Evolutionary conservation across 1,284 basidiomycete genomes (phyloP), one percentile per base, ranked within the genome.

Genomic region (Sanghuangporus weigelae): DNA sequence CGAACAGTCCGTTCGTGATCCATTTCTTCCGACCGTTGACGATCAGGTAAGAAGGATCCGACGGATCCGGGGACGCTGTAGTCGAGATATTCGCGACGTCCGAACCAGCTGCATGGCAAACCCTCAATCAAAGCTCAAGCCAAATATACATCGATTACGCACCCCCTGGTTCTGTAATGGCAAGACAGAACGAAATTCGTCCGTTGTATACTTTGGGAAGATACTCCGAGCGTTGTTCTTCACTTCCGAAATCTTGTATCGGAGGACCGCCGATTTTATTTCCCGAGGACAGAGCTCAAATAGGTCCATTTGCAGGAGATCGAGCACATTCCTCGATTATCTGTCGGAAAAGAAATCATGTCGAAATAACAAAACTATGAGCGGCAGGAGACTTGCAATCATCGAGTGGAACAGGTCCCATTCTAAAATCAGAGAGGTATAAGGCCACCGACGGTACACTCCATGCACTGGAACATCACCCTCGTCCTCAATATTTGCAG

Each of bases 1-100:
- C 65, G 53, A 59, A 69, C 8, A 67, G 31, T 3, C 68, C 68
- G 46, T 64, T 66, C 19, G 68, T 69, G 12, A 69, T 68, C 68
- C 68, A 69, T 59, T 69, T 69, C 58, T 69, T 69, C 10, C 36
- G 44, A 44, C 68, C 68, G 38, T 54, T 66, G 35, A 69, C 68
- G 46, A 67, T 26, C 31, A 64, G 66, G 44, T 60, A 56, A 12
- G 35, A 55, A n/a, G 60, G 46, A 36, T 67, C 68, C 14, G 59
- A 4, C 10, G 59, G 36, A 12, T 64, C 54, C 5, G 51, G 5
- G 7, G n/a, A 19, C 7, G 68, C 68, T 5, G 63, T 68, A 16
- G 67, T 68, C 2, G 59, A 57, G 19, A 68, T 68, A 10, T 51
- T 60, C 7, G 67, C 61, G 7, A 68, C 67, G 53, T 68, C 67